Conservation (phyloP, 179 eudicot species). For the Vitellaria paradoxa region DNA sequence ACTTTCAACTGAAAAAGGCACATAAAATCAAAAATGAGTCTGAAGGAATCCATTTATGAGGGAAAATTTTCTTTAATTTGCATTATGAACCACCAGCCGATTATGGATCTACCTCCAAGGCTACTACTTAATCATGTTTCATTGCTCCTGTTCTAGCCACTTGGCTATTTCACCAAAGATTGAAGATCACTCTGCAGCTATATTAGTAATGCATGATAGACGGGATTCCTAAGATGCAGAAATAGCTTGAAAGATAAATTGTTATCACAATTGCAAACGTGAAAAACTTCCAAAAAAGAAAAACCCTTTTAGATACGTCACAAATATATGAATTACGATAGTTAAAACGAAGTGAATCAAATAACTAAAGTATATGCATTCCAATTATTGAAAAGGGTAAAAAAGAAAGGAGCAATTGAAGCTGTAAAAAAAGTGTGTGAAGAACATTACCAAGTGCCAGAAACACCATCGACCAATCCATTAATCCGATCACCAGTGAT, state of each 20-base stretch:
- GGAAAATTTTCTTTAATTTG: background rate
- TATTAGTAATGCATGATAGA: background rate
- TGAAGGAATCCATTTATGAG: background rate
- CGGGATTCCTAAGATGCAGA: background rate
- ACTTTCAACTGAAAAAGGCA: background rate
- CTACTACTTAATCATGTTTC: no score
- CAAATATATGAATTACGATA: no score
- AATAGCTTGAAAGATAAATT: background rate
- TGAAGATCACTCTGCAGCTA: no score
- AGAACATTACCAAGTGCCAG: conserved; percentile 63
- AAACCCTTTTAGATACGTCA: no score
- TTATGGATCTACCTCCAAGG: background rate
- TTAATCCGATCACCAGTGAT: conserved; percentile 87
- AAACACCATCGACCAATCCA: conserved; percentile 84
- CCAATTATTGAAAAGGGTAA: no score
- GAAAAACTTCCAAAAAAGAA: no score
- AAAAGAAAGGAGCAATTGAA: no score
- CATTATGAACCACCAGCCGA: background rate
- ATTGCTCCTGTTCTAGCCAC: no score
- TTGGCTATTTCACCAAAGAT: no score
- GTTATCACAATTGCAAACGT: background rate
- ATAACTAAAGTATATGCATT: no score
- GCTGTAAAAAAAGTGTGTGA: no score
- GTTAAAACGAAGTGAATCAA: no score
- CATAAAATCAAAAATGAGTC: background rate